Evolutionary conservation across 2,329 filamentous ascomycete genomes (phyloP).

Genomic region (Chrysoporthe puriensis): DNA sequence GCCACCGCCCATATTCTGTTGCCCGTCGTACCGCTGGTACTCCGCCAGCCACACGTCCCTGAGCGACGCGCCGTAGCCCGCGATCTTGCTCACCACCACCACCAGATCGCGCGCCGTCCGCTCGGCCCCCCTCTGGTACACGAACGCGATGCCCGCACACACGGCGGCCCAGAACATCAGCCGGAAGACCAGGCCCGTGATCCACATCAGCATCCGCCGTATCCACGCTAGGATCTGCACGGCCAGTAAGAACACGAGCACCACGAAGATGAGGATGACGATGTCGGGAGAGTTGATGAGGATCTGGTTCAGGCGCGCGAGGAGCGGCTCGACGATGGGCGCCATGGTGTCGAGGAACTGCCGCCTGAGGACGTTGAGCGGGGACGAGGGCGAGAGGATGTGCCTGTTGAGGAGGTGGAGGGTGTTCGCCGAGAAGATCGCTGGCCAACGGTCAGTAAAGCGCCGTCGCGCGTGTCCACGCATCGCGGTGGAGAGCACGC

Average conservation of each 20-base stretch:
- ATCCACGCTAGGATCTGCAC: conserved; percentile 72
- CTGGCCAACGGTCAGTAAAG: conserved; percentile 16
- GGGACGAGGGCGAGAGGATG: conserved; percentile 50
- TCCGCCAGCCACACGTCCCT: conserved; percentile 60
- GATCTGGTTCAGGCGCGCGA: conserved; percentile 45
- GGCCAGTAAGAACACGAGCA: conserved; percentile 60
- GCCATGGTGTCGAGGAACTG: conserved; percentile 41
- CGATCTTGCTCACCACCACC: conserved; percentile 47
- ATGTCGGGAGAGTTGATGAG: conserved; percentile 47
- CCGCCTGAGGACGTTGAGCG: conserved; percentile 46
- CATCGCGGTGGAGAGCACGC: not conserved
- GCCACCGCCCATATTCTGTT: conserved; percentile 40
- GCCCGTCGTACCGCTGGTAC: conserved; percentile 60
- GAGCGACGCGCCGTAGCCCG: conserved; percentile 51
- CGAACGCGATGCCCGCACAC: conserved; percentile 54
- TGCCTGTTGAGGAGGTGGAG: conserved; percentile 54
- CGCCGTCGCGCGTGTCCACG: not conserved
- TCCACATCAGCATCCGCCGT: conserved; percentile 74
- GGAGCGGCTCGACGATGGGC: conserved; percentile 48
- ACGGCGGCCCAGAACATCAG: conserved; percentile 68
- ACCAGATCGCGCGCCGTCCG: conserved; percentile 64
- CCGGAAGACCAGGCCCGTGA: conserved; percentile 68
- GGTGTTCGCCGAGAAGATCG: conserved; percentile 43
- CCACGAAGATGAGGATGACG: conserved; percentile 49
- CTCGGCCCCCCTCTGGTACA: conserved; percentile 69